Percentiles rank a stretch among this genome's conserved stretches.
These are phyloP conservation scores for Catunica adiposa DNA, from an alignment of 2,329 filamentous ascomycete genomes.

Conservation along the genomic window DNA sequence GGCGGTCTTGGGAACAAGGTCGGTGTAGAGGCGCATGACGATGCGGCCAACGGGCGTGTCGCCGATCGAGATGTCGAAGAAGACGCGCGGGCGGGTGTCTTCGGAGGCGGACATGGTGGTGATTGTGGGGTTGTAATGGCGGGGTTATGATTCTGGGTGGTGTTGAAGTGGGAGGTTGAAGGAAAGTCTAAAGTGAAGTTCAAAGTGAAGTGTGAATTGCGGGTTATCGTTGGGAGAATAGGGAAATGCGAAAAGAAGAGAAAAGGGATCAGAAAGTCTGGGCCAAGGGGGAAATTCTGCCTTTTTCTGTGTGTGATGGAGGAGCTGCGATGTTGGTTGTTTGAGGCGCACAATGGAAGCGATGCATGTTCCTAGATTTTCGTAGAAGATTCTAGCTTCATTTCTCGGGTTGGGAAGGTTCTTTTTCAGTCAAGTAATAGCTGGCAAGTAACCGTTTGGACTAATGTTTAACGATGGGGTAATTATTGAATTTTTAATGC, in stretches of 20 bases:
- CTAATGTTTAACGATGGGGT: no score
- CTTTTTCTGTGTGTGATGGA: no score
- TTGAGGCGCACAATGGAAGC: neutral
- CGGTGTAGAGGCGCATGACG: constrained; percentile 63
- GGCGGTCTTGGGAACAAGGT: constrained; percentile 79
- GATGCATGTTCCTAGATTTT: neutral
- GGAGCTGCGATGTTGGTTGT: neutral
- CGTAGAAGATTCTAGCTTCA: constrained; percentile 13
- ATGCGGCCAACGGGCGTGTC: constrained; percentile 58
- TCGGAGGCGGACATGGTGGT: constrained; percentile 22
- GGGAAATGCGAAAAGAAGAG: neutral
- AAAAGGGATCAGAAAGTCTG: neutral
- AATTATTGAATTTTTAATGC: no score
- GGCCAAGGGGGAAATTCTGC: no score
- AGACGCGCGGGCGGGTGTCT: constrained; percentile 55
- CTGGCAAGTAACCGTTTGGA: no score
- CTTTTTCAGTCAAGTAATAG: no score
- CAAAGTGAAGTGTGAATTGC: neutral
- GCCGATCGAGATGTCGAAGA: constrained; percentile 81
- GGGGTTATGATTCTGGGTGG: constrained; percentile 2
- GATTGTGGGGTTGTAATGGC: neutral
- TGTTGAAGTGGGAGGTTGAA: constrained; percentile 8
- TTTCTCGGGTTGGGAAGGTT: neutral
- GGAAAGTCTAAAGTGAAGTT: neutral
- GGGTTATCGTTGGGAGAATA: neutral